Conservation (phyloP, 805 yeast genomes). For the Kodamaea neixiangensis region DNA sequence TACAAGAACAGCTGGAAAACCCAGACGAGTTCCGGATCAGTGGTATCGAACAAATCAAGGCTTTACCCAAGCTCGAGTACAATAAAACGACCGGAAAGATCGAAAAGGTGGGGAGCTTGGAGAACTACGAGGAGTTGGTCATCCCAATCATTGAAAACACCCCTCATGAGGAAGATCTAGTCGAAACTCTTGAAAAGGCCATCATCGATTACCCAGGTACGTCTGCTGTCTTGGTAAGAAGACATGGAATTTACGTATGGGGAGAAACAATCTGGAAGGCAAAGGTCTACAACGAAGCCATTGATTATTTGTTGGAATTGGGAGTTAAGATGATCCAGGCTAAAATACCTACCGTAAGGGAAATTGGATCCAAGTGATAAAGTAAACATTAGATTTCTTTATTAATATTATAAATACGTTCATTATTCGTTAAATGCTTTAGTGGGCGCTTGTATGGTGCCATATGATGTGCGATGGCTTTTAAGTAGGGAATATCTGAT, state of each 20-base stretch:
- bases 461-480: too few species aligned
- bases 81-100: slow-evolving; percentile 38
- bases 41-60: slow-evolving; percentile 90
- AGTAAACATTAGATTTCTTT: neutral
- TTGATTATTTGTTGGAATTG: slow-evolving; percentile 83
- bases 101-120: slow-evolving; percentile 65
- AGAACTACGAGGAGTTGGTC: slow-evolving; percentile 70
- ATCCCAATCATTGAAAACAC: slow-evolving; percentile 92
- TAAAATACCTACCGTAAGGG: slow-evolving; percentile 55
- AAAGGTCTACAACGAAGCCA: slow-evolving; percentile 88
- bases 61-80: slow-evolving; percentile 60
- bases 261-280: slow-evolving; percentile 92
- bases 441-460: neutral
- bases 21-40: slow-evolving; percentile 70
- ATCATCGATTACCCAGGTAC: slow-evolving; percentile 72
- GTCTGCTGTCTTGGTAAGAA: slow-evolving; percentile 83
- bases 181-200: slow-evolving; percentile 62
- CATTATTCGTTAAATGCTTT: slow-evolving; percentile 1
- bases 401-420: neutral
- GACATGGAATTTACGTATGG: slow-evolving; percentile 98
- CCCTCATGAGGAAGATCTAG: slow-evolving; percentile 83
- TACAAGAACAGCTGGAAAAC: slow-evolving; percentile 47
- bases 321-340: slow-evolving; percentile 79
- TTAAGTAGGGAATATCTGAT: too few species aligned
- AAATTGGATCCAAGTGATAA: too few species aligned